Base-by-base conservation (phyloP, 2,329 filamentous ascomycete genomes). In the Cladophialophora psammophila region DNA sequence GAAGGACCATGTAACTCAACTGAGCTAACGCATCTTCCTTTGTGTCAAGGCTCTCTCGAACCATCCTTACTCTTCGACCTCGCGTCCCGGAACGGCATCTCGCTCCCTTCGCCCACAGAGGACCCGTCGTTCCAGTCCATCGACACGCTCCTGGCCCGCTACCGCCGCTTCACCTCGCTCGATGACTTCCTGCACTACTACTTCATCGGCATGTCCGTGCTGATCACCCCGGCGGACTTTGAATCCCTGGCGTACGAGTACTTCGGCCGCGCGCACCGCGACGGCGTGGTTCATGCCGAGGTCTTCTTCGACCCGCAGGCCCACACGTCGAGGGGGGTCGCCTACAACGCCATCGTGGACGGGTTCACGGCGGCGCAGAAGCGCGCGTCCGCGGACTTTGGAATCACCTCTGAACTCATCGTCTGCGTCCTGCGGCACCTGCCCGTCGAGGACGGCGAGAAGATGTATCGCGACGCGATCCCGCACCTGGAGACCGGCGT, bases 251-350 rank as follows among this genome's bases (percentile, higher is more conserved):
- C 90, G 2, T 91, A 87, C 81, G 85, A 86, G 69, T 94, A 94
- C 80, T 91, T 93, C 77, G 73, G 81, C 40, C 86, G 85, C 65
- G 91, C 90, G 1, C 83, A 86, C 38, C 78, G 79, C 1, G 88
- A 92, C 69, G 86, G 87, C 31, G 88, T 93, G 1, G 83, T 86
- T 56, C 91, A 94, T 75, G 90, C 90, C 13, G 91, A 94, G 76
- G 85, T 93, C 71, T 94, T 93, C 80, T 93, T 94, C 79, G 91
- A 94, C 76, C 91, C 91, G 1, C 91, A 94, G 77, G 90, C 89
- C 1, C 91, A 94, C 77, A 84, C 87, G 5, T 79, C 78, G 9
- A 84, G 90, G n/a, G 88, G 88, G 8, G 80, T 94, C 4, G 69
- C 82, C 12, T 90, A 91, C 75, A 79, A 83, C 10, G 89, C 86